phyloP scores from a whole-genome alignment of 2,329 filamentous ascomycete species.

The Trichoderma atrobrunneum region DNA sequence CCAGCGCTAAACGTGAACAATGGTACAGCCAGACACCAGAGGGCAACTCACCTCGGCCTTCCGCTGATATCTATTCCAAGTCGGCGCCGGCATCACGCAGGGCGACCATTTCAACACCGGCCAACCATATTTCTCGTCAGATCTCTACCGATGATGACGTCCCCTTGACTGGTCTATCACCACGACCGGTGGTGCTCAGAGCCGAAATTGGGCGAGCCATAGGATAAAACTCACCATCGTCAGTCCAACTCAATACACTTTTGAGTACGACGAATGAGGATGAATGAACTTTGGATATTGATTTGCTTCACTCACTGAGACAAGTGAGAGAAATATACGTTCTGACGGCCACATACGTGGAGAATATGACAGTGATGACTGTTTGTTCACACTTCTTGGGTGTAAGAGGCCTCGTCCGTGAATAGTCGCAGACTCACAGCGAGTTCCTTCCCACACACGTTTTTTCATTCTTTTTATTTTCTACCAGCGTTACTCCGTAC shows the following conservation, averaged over 20 bases:
- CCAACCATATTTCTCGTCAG: constrained; percentile 38
- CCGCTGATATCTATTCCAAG: constrained; percentile 32
- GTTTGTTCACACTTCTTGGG: not conserved
- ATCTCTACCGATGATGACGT: constrained; percentile 47
- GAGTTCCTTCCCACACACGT: not conserved
- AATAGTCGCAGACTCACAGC: not conserved
- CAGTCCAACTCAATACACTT: not conserved
- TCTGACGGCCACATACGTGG: not conserved
- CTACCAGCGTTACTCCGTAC: not conserved
- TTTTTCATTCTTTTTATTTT: not conserved
- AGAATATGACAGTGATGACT: not conserved
- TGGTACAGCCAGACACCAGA: constrained; percentile 40
- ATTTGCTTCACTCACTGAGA: not conserved
- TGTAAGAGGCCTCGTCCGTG: not conserved
- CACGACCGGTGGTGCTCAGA: constrained; percentile 46
- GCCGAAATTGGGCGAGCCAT: constrained; percentile 54
- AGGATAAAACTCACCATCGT: constrained; percentile 39
- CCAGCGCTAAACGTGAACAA: constrained; percentile 41
- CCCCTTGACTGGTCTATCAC: constrained; percentile 46
- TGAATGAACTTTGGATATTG: not conserved
- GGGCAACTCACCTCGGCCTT: constrained; percentile 31
- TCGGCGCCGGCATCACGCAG: constrained; percentile 23
- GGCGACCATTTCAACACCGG: constrained; percentile 38
- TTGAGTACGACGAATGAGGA: not conserved
- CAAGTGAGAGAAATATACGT: constrained; percentile 10